A percentile compares a stretch with the other conserved stretches of the same genome.
These are phyloP conservation scores for Glycine soja DNA, from an alignment of 306 rosid genomes.

Conservation along the genomic window DNA sequence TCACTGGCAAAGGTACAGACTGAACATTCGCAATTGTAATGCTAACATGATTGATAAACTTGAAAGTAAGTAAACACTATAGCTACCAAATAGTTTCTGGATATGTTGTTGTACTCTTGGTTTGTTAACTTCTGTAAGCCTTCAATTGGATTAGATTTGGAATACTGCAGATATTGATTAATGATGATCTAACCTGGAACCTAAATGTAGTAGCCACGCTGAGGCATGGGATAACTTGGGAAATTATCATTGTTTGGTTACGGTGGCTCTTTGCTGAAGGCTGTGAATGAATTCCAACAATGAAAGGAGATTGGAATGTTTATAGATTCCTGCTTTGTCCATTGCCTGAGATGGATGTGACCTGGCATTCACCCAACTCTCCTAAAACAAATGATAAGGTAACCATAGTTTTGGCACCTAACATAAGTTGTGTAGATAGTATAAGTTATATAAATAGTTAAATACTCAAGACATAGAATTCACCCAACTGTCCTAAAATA, in stretches of 20 bases:
- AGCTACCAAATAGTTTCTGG: constrained; percentile 19
- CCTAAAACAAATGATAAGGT: constrained; percentile 81
- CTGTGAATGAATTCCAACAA: constrained; percentile 68
- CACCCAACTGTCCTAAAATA: constrained; percentile 78
- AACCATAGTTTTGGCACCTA: constrained; percentile 37
- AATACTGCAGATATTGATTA: constrained; percentile 17
- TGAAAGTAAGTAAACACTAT: constrained; percentile 61
- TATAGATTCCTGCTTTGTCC: constrained; percentile 84
- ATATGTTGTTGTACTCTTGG: constrained; percentile 5
- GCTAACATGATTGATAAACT: constrained; percentile 65
- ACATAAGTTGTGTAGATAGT: constrained; percentile 1
- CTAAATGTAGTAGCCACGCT: constrained; percentile 5
- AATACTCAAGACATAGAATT: constrained; percentile 67
- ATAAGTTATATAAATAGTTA: not conserved
- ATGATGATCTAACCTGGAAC: constrained; percentile 30
- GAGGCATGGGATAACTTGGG: constrained; percentile 40
- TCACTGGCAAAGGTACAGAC: constrained; percentile 79
- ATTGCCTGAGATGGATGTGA: constrained; percentile 78
- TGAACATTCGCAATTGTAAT: constrained; percentile 66
- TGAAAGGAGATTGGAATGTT: constrained; percentile 74
- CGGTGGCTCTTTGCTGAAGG: constrained; percentile 75
- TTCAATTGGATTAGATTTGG: constrained; percentile 27
- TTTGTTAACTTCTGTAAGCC: constrained; percentile 13
- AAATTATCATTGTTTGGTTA: constrained; percentile 62
- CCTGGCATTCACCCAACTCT: constrained; percentile 87